Percentiles rank a stretch among this genome's conserved stretches.
These are phyloP conservation scores for Hypoxylon sp. DNA, from an alignment of 2,329 filamentous ascomycete genomes.

Conservation along the genomic window DNA sequence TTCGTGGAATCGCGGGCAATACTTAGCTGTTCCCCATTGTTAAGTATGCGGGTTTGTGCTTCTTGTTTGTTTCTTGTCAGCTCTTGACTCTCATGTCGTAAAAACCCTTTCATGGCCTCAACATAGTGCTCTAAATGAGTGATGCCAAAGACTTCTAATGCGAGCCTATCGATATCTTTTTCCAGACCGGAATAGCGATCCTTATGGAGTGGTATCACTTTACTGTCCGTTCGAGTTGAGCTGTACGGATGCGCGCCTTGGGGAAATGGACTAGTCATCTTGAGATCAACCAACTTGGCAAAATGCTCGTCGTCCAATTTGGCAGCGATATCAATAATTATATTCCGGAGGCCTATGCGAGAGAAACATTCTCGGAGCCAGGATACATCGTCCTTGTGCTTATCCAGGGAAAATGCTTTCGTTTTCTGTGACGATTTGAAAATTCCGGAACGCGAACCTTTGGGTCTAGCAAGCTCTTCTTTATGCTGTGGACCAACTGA, in stretches of 20 bases:
- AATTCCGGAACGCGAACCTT: background rate
- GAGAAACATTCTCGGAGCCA: background rate
- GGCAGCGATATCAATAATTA: background rate
- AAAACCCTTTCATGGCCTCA: background rate
- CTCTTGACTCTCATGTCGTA: background rate
- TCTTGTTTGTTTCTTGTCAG: background rate
- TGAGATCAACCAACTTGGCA: background rate
- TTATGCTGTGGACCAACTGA: background rate
- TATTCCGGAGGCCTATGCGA: background rate
- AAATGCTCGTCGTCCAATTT: background rate
- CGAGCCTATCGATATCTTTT: background rate
- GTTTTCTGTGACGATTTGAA: background rate
- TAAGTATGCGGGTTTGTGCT: background rate
- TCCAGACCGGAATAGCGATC: background rate
- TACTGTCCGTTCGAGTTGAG: background rate
- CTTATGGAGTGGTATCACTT: background rate
- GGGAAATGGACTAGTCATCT: background rate
- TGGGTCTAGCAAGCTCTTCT: background rate
- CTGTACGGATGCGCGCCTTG: background rate
- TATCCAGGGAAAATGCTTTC: background rate
- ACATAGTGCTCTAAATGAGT: conserved; percentile 5
- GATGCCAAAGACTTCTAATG: background rate
- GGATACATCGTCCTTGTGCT: background rate
- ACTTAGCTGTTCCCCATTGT: background rate
- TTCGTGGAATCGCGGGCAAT: background rate